Conservation (phyloP, 176 grass and related monocot species). For the Rhynchospora pubera region DNA sequence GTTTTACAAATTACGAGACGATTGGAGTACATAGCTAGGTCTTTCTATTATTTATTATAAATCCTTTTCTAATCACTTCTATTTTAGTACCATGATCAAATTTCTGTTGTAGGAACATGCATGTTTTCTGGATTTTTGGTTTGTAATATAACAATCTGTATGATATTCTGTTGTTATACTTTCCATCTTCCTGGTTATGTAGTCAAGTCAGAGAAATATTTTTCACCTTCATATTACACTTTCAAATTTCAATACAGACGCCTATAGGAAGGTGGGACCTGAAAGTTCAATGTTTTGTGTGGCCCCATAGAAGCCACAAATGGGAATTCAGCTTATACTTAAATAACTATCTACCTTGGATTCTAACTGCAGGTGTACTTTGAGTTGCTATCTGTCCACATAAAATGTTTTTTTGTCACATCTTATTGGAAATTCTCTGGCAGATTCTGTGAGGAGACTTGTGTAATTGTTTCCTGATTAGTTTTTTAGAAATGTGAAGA, state of each 20-base stretch:
- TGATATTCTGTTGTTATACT: background rate
- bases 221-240: background rate
- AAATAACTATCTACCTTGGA: slow-evolving; percentile 15
- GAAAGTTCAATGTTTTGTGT: background rate
- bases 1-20: background rate
- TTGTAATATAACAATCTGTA: background rate
- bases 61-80: too few relatives aligned
- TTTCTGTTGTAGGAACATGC: background rate
- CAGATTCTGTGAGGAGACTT: background rate
- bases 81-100: background rate
- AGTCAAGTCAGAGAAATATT: background rate
- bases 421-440: background rate
- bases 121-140: background rate
- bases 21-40: background rate
- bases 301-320: background rate
- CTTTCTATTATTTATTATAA: background rate
- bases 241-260: background rate
- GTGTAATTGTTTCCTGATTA: background rate
- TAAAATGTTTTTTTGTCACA: background rate
- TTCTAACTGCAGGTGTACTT: background rate
- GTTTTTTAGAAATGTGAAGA: background rate
- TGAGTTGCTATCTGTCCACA: slow-evolving; percentile 3
- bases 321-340: background rate
- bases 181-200: background rate
- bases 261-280: background rate